These are phyloP conservation scores for Entomortierella parvispora DNA, from an alignment of 192 early-diverging fungal species.

Conservation along the genomic window DNA sequence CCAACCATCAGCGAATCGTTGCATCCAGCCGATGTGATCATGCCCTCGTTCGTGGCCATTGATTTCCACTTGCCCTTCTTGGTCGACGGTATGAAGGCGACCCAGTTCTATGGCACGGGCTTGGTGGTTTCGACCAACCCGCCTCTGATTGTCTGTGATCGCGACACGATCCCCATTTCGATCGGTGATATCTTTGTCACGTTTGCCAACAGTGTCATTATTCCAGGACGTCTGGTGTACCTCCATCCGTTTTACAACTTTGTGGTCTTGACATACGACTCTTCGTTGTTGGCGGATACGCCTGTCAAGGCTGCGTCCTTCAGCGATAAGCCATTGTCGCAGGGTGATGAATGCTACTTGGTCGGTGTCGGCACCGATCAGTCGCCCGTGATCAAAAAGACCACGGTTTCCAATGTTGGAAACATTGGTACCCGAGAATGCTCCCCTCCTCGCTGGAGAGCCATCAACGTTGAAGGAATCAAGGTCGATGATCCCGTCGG, in stretches of 20 bases:
- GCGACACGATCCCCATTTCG: conserved; percentile 82
- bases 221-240: conserved; percentile 85
- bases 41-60: conserved; percentile 85
- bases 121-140: conserved; percentile 80
- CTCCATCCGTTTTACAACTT: conserved; percentile 92
- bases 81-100: conserved; percentile 79
- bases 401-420: conserved; percentile 65
- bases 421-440: conserved; percentile 77
- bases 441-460: conserved; percentile 70
- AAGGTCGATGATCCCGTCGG: conserved; percentile 73
- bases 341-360: conserved; percentile 71
- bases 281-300: conserved; percentile 75
- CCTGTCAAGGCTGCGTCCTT: conserved; percentile 73
- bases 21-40: conserved; percentile 75
- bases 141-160: conserved; percentile 85
- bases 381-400: conserved; percentile 68
- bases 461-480: conserved; percentile 69
- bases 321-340: conserved; percentile 63
- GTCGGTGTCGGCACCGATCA: conserved; percentile 66
- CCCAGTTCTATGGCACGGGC: conserved; percentile 78
- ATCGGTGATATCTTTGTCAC: conserved; percentile 85
- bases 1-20: conserved; percentile 76
- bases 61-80: conserved; percentile 84
- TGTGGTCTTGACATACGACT: conserved; percentile 86
- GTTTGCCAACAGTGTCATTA: conserved; percentile 87